Percentiles rank a stretch among this genome's conserved stretches.
Conservation (phyloP, 2,329 filamentous ascomycete species). For the Cladobotryum protrusum region DNA sequence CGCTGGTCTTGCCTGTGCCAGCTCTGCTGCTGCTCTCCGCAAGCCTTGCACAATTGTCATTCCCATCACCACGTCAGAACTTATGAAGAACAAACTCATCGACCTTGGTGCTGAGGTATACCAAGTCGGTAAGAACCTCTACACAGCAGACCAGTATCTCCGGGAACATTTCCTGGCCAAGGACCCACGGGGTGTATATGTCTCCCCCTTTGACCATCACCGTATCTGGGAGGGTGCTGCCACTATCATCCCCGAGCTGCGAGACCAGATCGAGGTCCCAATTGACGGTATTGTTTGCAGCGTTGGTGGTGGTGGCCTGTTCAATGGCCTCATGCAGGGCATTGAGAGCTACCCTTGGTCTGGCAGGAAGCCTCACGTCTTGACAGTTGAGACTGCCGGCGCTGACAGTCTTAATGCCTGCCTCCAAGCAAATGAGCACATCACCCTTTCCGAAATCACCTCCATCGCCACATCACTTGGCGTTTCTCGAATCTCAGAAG, state of each 20-base stretch:
- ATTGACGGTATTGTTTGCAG: constrained; percentile 69
- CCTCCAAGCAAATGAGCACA: constrained; percentile 48
- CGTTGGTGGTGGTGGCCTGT: constrained; percentile 73
- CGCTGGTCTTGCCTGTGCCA: constrained; percentile 75
- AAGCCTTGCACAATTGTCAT: constrained; percentile 70
- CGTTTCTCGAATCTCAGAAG: constrained; percentile 61
- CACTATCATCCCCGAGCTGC: constrained; percentile 50
- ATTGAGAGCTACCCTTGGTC: constrained; percentile 43
- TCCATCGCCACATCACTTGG: constrained; percentile 71
- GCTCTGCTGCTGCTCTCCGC: constrained; percentile 58
- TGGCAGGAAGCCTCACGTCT: constrained; percentile 40
- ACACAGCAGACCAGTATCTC: constrained; percentile 63
- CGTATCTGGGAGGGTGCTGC: constrained; percentile 62
- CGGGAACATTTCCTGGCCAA: constrained; percentile 48
- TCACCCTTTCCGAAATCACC: constrained; percentile 65
- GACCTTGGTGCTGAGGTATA: constrained; percentile 64
- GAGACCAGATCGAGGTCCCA: constrained; percentile 34
- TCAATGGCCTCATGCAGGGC: constrained; percentile 70
- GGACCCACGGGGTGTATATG: constrained; percentile 53
- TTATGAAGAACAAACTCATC: constrained; percentile 67
- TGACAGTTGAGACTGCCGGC: constrained; percentile 72
- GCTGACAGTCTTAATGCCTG: constrained; percentile 64
- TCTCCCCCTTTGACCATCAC: constrained; percentile 63
- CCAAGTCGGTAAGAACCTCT: constrained; percentile 61
- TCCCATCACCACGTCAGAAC: constrained; percentile 55